Evolutionary conservation across 495 filamentous ascomycete genomes (phyloP).

Genomic region (Aspergillus incahuasiensis): DNA sequence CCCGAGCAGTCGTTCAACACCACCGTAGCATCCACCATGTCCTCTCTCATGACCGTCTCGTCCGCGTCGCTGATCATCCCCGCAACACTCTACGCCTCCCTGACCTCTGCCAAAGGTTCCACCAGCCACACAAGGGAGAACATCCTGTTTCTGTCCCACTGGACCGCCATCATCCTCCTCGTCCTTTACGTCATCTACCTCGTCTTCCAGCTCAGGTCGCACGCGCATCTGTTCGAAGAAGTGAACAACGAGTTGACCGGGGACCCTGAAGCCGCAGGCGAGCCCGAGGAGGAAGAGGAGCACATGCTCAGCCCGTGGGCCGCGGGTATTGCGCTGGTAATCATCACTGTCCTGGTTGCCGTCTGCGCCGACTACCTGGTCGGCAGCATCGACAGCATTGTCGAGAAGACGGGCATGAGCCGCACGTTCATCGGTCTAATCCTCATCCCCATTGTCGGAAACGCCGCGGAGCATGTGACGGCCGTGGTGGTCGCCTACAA

Average conservation of each 20-base stretch:
- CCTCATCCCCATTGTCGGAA: conserved; percentile 93
- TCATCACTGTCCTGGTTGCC: conserved; percentile 79
- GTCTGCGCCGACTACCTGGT: conserved; percentile 93
- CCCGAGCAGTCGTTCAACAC: conserved; percentile 74
- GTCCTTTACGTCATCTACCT: conserved; percentile 88
- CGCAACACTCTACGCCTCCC: conserved; percentile 65
- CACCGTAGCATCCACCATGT: conserved; percentile 91
- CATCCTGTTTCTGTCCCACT: conserved; percentile 80
- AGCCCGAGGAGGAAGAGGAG: conserved; percentile 47
- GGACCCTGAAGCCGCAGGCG: conserved; percentile 32
- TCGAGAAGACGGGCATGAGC: conserved; percentile 76
- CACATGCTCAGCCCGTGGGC: conserved; percentile 64
- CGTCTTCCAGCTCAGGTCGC: conserved; percentile 81
- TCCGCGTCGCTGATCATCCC: conserved; percentile 91
- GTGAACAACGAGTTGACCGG: conserved; percentile 32
- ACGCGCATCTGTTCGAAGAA: conserved; percentile 75
- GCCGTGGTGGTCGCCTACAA: conserved; percentile 88
- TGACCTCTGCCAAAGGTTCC: conserved; percentile 28
- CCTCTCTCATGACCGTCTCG: conserved; percentile 89
- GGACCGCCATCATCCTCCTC: conserved; percentile 85
- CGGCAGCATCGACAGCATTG: conserved; percentile 85
- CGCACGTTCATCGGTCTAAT: conserved; percentile 96
- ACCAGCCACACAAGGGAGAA: conserved; percentile 33
- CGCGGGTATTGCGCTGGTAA: conserved; percentile 66
- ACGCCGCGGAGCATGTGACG: conserved; percentile 95